Base-by-base conservation (phyloP, 2,329 filamentous ascomycete species). In the Parascedosporium putredinis region DNA sequence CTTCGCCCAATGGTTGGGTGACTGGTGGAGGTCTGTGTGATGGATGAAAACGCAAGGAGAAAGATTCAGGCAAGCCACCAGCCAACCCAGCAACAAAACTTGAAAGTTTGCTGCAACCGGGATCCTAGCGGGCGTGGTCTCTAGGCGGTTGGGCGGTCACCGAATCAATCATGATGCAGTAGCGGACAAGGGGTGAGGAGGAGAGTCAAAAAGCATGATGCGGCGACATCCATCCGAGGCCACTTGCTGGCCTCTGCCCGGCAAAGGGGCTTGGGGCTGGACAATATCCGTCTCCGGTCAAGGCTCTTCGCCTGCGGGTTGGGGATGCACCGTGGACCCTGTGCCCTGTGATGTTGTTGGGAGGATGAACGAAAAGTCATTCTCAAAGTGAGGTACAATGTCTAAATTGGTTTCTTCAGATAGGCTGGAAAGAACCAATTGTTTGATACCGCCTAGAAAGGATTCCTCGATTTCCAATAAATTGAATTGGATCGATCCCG, bases 121-220 rank as follows among this genome's bases (percentile, higher is more conserved):
- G 20, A 42, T 42, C 20, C 16, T 20, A 42, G 38, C 18, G 38
- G 38, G 38, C 18, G 38, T 20, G 20, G 23, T 42, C 23, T 20
- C 10, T 20, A 42, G 16, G 20, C 23, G 38, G 20, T 10, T 5
- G 14, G 38, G 20, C 38, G n/a, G 27, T 31, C 27, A 31, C 7
- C 27, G 27, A 6, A 31, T 31, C 7, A 6, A 31, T 6, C 27
- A 6, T 12, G 27, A 31, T n/a, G n/a, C n/a, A n/a, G n/a, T n/a
- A n/a, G n/a, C n/a, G n/a, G n/a, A n/a, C n/a, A n/a, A 31, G 12
- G 6, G 27, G 27, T 31, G 27, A 31, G 27, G 27, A 12, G 7
- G 27, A 31, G 12, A 12, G 27, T n/a, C n/a, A 42, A 42, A 42
- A 42, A 42, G 38, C 38, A 42, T 42, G 38, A 42, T 42, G 38